These are phyloP conservation scores for Chondrus crispus DNA, from an alignment of 23 red algal species.

Conservation along the genomic window DNA sequence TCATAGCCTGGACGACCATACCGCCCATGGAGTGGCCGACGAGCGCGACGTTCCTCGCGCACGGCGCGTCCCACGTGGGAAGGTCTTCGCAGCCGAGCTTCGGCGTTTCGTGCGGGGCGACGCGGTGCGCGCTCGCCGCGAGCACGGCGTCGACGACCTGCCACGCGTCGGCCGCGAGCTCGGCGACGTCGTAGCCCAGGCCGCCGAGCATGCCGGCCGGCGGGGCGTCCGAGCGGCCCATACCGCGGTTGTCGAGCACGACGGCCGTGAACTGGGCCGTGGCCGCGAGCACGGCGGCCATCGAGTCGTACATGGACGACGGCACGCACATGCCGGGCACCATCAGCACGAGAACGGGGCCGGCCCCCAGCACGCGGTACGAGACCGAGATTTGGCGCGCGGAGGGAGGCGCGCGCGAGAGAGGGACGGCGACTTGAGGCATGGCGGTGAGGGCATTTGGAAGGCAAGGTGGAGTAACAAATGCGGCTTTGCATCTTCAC, in stretches of 20 bases:
- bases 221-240: conserved; percentile 37
- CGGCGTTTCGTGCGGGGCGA: not conserved
- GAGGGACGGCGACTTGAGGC: not conserved
- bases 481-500: too few species aligned
- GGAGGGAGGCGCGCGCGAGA: not conserved
- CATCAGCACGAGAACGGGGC: conserved; percentile 52
- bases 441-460: not conserved
- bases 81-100: not conserved
- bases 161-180: conserved; percentile 68
- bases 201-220: not conserved
- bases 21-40: conserved; percentile 79
- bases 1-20: conserved; percentile 59
- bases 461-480: not conserved
- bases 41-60: conserved; percentile 8
- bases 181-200: conserved; percentile 47
- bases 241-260: conserved; percentile 72
- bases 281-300: conserved; percentile 24
- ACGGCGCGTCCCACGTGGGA: not conserved
- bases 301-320: conserved; percentile 61
- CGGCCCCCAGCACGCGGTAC: conserved; percentile 41
- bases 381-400: conserved; percentile 25
- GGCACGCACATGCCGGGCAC: conserved; percentile 69
- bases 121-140: not conserved
- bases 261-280: conserved; percentile 47
- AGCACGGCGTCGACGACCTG: conserved; percentile 52